Percentiles rank a stretch among this genome's conserved stretches.
Evolutionary conservation across 1,284 basidiomycete species (phyloP).

Genomic region (Nidula niveotomentosa): DNA sequence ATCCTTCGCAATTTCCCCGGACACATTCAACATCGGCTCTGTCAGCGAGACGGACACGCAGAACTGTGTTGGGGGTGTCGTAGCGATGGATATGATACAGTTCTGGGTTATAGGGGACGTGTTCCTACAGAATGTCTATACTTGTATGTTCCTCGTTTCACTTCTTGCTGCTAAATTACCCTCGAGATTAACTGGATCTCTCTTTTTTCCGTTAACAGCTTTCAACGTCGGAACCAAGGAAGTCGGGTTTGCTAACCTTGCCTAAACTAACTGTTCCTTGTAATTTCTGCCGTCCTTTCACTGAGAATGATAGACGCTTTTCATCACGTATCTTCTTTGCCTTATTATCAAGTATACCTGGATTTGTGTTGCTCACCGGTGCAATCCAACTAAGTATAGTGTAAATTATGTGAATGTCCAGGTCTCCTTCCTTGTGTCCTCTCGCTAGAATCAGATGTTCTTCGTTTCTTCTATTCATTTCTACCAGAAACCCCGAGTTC

Average conservation of each 20-base stretch:
- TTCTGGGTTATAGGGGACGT: conserved; percentile 32
- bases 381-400: too few relatives aligned
- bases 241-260: conserved; percentile 19
- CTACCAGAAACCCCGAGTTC: too few relatives aligned
- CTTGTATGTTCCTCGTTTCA: conserved; percentile 12
- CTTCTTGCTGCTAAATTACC: background rate
- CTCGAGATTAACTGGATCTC: background rate
- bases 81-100: conserved; percentile 12
- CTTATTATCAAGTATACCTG: too few relatives aligned
- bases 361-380: too few relatives aligned
- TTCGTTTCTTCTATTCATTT: too few relatives aligned
- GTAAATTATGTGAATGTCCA: too few relatives aligned
- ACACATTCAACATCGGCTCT: conserved; percentile 33
- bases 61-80: conserved; percentile 33
- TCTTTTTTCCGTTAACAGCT: conserved; percentile 3
- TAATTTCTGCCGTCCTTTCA: too few relatives aligned
- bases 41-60: conserved; percentile 15
- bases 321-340: too few relatives aligned
- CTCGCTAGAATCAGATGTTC: too few relatives aligned
- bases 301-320: too few relatives aligned
- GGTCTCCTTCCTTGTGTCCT: too few relatives aligned
- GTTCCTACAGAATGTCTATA: conserved; percentile 32
- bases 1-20: conserved; percentile 32
- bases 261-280: background rate
- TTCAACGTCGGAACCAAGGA: conserved; percentile 15